These are phyloP conservation scores for Simmondsia chinensis DNA, from an alignment of 148 eudicot species.

Conservation along the genomic window DNA sequence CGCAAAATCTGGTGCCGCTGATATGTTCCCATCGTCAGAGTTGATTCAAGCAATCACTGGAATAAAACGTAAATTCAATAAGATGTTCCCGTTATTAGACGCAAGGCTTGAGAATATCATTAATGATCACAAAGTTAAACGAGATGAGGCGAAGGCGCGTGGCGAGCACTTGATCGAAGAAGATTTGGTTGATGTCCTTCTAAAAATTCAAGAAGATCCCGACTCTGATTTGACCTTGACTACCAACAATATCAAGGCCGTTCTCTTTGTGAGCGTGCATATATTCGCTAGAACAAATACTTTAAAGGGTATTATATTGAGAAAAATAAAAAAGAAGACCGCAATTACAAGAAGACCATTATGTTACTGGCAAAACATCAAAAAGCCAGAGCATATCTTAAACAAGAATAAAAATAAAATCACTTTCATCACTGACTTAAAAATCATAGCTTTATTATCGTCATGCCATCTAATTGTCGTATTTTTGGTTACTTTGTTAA, in stretches of 20 bases:
- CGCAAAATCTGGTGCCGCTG: conserved; percentile 19
- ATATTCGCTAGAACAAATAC: no score
- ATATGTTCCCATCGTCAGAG: conserved; percentile 20
- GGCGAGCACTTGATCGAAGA: neutral
- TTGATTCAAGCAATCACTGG: conserved; percentile 15
- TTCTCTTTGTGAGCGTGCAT: conserved; percentile 17
- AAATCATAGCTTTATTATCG: no score
- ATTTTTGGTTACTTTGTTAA: no score
- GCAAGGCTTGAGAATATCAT: conserved; percentile 15
- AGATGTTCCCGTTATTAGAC: conserved; percentile 7
- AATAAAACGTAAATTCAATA: conserved; percentile 2
- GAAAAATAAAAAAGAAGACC: no score
- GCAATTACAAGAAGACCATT: no score
- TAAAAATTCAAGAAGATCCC: conserved; percentile 10
- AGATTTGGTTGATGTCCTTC: conserved; percentile 19
- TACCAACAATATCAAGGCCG: conserved; percentile 14
- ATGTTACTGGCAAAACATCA: no score
- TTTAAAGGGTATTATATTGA: no score
- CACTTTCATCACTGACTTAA: no score
- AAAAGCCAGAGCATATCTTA: no score
- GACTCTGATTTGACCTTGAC: conserved; percentile 13
- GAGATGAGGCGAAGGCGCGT: neutral
- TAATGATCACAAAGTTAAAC: conserved; percentile 10
- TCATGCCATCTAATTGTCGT: no score
- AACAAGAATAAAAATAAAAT: no score